Evolutionary conservation across 495 filamentous ascomycete genomes (phyloP), one percentile per base, ranked within the genome.

Genomic region (Aspergillus coremiiformis): DNA sequence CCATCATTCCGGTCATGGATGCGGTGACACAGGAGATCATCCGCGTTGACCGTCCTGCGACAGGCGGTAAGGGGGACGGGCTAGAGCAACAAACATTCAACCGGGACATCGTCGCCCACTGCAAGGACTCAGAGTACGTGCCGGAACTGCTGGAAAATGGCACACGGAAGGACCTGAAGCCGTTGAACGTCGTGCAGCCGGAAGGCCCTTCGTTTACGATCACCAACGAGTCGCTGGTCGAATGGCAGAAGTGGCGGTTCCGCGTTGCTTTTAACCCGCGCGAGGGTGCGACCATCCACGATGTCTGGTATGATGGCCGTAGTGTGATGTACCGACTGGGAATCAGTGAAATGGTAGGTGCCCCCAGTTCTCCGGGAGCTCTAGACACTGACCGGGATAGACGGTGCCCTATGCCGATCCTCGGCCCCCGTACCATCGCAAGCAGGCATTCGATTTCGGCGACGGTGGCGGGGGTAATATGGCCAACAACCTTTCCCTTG

Each of bases 1-100:
- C 84, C 5, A 77, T 94, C 53, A 90, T 85, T 21, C 87, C 89
- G 0, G 86, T 93, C 21, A 73, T 95, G 55, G 82, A 84, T 57
- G 78, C 80, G 0, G 74, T 75, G n/a, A 84, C 79, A 0, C 74
- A 80, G 64, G 78, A 84, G 54, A 82, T 95, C 22, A 78, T 76
- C 45, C 72, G 76, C 0, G 71, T 79, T 21, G 76, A 79, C 47
- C 63, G 71, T 43, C 71, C 75, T 8, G 72, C 76, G 0, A 79
- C 73, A 0, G 76, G 76, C 20, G 69, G 69, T 1, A 72, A 72
- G 23, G 70, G 67, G 6, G 69, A 75, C 15, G 67, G 65, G 0
- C 51, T 73, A 5, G 51, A 39, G 0, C 69, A 75, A 21, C 61
- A 73, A 26, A 69, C 67, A 0, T 70, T 71, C 51, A 68, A 71